Evolutionary conservation across 2,329 filamentous ascomycete genomes (phyloP), one percentile per base, ranked within the genome.

Genomic region (Apiospora saccharicola): DNA sequence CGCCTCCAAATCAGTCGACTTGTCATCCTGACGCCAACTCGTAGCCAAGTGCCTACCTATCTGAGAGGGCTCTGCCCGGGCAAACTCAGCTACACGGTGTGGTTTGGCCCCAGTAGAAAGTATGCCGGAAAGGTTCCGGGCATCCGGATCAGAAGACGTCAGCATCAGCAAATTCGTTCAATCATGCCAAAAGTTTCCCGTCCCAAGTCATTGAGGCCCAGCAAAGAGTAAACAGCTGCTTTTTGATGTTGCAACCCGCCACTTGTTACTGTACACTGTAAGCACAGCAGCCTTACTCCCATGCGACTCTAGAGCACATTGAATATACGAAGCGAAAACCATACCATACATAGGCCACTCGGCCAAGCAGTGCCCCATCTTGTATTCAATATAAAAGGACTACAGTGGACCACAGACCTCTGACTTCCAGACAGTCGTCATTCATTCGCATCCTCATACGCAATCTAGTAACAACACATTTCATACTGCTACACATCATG

Each of bases 101-200:
- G 13, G 19, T 37, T 8, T 37, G 30, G 30, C 34, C 19, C 57
- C 57, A 64, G 57, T n/a, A 24, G 12, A 24, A 16, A 30, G 53
- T 4, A 41, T 41, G 34, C 19, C 57, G 57, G 57, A 37, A 41
- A 41, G 57, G 30, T 64, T 41, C 57, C 57, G 30, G 19, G 19
- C 19, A 41, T 64, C 30, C 57, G 57, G 57, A 64, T 64, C 57
- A 64, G 57, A 64, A 64, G 57, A 64, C 57, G 34, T 41, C 57
- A 61, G 53, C 53, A 61, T 61, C 53, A 37, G 26, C 53, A 34
- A 61, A 37, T 61, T 37, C 16, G 53, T 61, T 34, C 53, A 37
- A 61, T 61, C 53, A 61, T 61, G 53, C 30, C 53, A 22, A 53
- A 57, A 49, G 8, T 7, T 22, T 22, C 22, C 51, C 51, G 16